Evolutionary conservation across 148 eudicot species (phyloP), one percentile per base, ranked within the genome.

Genomic region (Persicaria tinctoria): DNA sequence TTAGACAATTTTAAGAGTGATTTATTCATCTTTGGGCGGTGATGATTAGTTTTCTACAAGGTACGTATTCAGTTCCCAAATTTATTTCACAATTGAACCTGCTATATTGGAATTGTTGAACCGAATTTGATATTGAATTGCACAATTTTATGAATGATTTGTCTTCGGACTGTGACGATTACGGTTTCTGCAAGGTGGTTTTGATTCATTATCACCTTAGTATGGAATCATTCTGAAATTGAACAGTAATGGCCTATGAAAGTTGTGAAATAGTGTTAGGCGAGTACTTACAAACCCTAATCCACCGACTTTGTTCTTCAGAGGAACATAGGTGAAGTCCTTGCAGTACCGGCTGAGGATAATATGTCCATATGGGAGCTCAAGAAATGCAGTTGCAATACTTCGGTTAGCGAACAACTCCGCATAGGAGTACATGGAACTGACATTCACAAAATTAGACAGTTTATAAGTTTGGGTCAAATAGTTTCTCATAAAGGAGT

Each of bases 361-460:
- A 46, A 75, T 70, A 45, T 76, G 82, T 47, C 72, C 76, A 74
- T 78, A 80, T 14, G 89, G 83, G 14, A 73, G 75, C n/a, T 86
- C 89, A 56, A 86, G 73, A 62, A 83, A 75, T 9, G 86, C 89
- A 56, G 82, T 86, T 4, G 6, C 73, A 13, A 86, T 83, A 49
- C 27, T 86, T 6, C 59, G 72, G 14, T 70, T 86, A 14, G 53
- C 44, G 2, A 86, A 76, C 48, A 75, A 64, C 0, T n/a, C 72
- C 6, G 76, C 80, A 41, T 79, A 86, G 6, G 70, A 56, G 71
- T 81, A 46, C 51, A 79, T 59, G 27, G 16, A 17, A 16, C n/a
- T 49, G 16, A 84, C 27, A 9, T 51, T 74, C 41, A 47, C 38
- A n/a, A 83, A 70, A 49, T 83, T 77, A 1, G 68, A 17, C 4